phyloP scores from a whole-genome alignment of 331 rosid species.

The Rosa hybrid region DNA sequence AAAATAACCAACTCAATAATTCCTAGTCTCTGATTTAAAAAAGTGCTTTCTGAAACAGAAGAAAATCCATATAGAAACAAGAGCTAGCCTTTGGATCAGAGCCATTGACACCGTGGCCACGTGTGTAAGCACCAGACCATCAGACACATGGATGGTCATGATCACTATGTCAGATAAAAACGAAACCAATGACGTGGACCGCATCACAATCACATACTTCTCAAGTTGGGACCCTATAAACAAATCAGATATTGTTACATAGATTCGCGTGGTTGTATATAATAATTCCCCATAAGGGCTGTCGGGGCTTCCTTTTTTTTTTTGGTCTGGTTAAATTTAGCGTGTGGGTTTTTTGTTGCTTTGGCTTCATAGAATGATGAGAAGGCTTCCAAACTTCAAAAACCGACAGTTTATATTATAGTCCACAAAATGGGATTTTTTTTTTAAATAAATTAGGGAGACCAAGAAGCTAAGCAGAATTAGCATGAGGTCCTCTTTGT shows the following conservation, averaged over 20 bases:
- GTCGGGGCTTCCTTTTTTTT: conserved; percentile 21
- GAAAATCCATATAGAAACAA: not conserved
- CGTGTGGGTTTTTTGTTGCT: conserved; percentile 16
- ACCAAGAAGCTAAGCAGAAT: not conserved
- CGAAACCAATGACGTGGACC: conserved; percentile 22
- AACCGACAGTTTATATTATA: not conserved
- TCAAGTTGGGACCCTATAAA: not conserved
- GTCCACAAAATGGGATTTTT: not conserved
- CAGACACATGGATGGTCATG: conserved; percentile 32
- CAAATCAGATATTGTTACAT: not conserved
- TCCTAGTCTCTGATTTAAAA: not conserved
- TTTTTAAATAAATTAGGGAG: not conserved
- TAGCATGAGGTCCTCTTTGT: not conserved
- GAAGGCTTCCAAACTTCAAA: conserved; percentile 10
- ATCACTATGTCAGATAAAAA: conserved; percentile 12
- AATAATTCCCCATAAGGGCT: conserved; percentile 13
- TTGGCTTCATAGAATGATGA: not conserved
- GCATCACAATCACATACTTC: conserved; percentile 17
- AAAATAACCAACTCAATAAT: not conserved
- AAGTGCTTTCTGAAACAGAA: not conserved
- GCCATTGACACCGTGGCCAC: conserved; percentile 50
- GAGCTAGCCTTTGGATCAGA: not conserved
- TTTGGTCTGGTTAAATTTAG: not conserved
- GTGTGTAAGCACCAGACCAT: conserved; percentile 17
- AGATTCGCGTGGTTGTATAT: conserved; percentile 23